Base-by-base conservation (phyloP, 176 grass and related monocot genomes). In the Panicum miliaceum region DNA sequence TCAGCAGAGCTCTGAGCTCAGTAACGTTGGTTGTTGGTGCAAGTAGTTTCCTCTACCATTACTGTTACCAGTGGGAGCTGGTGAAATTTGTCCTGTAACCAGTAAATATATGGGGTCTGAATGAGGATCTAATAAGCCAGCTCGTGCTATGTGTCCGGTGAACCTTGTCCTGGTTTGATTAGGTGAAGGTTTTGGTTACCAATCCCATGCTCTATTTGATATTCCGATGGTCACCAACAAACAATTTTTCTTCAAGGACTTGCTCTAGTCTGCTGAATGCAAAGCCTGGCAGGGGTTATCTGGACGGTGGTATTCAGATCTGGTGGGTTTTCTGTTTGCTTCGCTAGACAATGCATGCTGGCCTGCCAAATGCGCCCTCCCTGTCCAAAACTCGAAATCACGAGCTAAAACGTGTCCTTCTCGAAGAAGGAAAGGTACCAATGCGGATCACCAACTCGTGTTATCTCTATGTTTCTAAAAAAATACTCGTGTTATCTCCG, bases 31-130 rank as follows among this genome's bases (percentile, higher is more conserved):
- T 34, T 73, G 64, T 34, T 73, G 45, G 23, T 56, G 77, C 48
- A 27, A 40, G 56, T 42, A 22, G 81, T 74, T 84, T 75, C 81
- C 19, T 75, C 7, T 46, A 29, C 34, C 53, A 52, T 47, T 72
- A 38, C 40, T 79, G 3, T 62, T 27, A 7, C 16, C 2, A 40
- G 3, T 79, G 45, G 56, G 19, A 64, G 86, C 26, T 2, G 86
- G 74, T 88, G 65, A 36, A 52, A 64, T 15, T 47, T 78, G 76
- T 78, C 58, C 0, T 34, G 76, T 63, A 77, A 27, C 37, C n/a
- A 35, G 77, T 48, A 36, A 50, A 50, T n/a, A n/a, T n/a, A n/a
- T 36, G 59, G n/a, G 16, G 9, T 10, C 53, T 35, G 20, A 48
- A 37, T 38, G 75, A 23, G 2, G 12, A 4, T 2, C 13, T 23